Percentiles rank a stretch among this genome's conserved stretches.
Conservation (phyloP, 768 basidiomycete genomes). For the Podaxis sp. region DNA sequence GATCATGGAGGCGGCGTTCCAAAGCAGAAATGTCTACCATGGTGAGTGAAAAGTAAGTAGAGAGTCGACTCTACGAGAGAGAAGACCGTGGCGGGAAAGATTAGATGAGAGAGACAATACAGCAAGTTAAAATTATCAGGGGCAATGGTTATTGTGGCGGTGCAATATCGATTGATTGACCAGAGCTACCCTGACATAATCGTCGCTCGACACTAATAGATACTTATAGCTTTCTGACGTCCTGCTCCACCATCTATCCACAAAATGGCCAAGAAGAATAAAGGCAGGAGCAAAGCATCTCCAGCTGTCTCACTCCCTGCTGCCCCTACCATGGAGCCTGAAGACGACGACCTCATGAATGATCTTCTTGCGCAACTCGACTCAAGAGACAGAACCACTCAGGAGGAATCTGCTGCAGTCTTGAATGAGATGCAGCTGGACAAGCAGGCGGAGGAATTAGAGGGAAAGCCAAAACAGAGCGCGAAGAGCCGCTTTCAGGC, state of each 20-base stretch:
- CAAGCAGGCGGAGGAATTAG: conserved; percentile 29
- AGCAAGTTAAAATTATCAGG: background rate
- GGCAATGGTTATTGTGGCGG: conserved; percentile 7
- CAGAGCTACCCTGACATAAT: background rate
- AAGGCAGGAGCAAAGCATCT: conserved; percentile 43
- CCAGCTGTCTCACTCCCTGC: conserved; percentile 30
- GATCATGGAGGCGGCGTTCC: conserved; percentile 34
- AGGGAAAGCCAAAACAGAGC: conserved; percentile 46
- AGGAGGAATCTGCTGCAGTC: conserved; percentile 48
- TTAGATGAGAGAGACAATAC: background rate
- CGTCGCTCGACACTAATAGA: background rate
- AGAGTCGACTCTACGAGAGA: background rate
- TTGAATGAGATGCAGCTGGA: conserved; percentile 47
- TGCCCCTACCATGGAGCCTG: conserved; percentile 29
- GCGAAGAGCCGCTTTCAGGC: conserved; percentile 67
- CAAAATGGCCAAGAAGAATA: conserved; percentile 57
- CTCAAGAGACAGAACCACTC: conserved; percentile 50
- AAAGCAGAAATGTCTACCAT: conserved; percentile 34
- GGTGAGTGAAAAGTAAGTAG: background rate
- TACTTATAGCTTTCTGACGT: background rate
- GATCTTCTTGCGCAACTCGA: conserved; percentile 80
- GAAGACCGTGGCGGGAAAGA: background rate
- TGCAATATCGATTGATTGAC: conserved; percentile 10
- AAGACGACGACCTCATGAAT: conserved; percentile 66
- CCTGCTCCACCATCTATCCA: background rate